Evolutionary conservation across 352 stramenopile species (phyloP).

Genomic region (Globisporangium carolinianum): DNA sequence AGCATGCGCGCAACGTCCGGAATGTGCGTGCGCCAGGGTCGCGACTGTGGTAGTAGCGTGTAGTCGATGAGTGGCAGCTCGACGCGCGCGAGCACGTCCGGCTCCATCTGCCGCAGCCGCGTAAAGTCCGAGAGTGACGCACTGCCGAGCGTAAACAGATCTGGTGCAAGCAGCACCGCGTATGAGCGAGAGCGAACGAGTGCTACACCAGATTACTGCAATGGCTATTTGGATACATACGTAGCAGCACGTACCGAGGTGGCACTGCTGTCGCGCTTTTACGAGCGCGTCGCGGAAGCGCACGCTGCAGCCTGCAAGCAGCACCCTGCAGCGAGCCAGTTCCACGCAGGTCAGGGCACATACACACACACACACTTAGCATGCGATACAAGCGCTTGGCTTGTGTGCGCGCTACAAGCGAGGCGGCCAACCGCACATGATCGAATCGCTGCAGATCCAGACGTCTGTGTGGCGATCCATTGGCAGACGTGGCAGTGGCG

Average conservation of each 20-base stretch:
- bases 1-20: conserved; percentile 45
- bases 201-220: background rate
- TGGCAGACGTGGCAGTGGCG: conserved; percentile 34
- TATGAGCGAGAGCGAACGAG: background rate
- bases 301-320: conserved; percentile 56
- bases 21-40: conserved; percentile 35
- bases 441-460: conserved; percentile 76
- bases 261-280: conserved; percentile 30
- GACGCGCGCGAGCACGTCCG: conserved; percentile 37
- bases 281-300: conserved; percentile 39
- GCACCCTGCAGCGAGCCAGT: conserved; percentile 22
- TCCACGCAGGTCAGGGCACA: background rate
- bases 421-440: conserved; percentile 32
- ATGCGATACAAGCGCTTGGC: too few relatives aligned
- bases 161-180: conserved; percentile 15
- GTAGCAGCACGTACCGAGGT: conserved; percentile 31
- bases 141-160: conserved; percentile 68
- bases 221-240: background rate
- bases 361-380: background rate
- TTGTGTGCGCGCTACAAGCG: background rate
- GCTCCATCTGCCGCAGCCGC: conserved; percentile 37
- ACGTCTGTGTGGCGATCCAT: conserved; percentile 44
- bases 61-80: conserved; percentile 58
- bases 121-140: conserved; percentile 67
- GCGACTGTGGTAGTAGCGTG: conserved; percentile 43